Evolutionary conservation across 2,329 filamentous ascomycete genomes (phyloP).

Genomic region (Aureobasidium sp.): DNA sequence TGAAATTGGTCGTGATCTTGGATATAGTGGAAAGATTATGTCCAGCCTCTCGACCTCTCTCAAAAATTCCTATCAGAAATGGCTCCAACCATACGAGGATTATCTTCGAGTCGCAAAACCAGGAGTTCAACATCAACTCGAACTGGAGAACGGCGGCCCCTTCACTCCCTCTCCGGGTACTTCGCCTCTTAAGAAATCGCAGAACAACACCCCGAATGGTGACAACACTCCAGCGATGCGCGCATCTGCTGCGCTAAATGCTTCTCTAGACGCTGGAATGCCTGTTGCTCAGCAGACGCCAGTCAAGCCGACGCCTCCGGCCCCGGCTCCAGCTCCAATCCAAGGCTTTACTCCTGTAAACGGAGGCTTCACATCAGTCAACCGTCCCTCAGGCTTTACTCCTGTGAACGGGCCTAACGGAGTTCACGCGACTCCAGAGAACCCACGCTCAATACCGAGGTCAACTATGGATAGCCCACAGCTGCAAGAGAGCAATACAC

Average conservation of each 20-base stretch:
- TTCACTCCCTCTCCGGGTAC: conserved; percentile 71
- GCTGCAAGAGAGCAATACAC: conserved; percentile 56
- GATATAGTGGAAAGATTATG: conserved; percentile 99
- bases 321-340: conserved; percentile 32
- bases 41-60: conserved; percentile 94
- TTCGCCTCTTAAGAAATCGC: conserved; percentile 60
- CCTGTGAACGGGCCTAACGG: conserved; percentile 50
- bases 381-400: conserved; percentile 50
- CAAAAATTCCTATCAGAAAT: conserved; percentile 96
- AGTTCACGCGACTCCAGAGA: conserved; percentile 48
- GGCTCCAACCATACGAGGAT: conserved; percentile 94
- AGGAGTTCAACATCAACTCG: conserved; percentile 90
- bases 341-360: conserved; percentile 71
- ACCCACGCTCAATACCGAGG: conserved; percentile 52
- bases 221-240: conserved; percentile 60
- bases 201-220: conserved; percentile 41
- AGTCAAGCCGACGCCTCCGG: conserved; percentile 2
- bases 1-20: conserved; percentile 90
- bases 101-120: conserved; percentile 87
- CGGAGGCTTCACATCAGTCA: conserved; percentile 59
- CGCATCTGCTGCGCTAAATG: conserved; percentile 51
- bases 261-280: conserved; percentile 33
- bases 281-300: conserved; percentile 32
- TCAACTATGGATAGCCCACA: conserved; percentile 57
- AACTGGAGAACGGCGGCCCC: conserved; percentile 86